Evolutionary conservation across 2,329 filamentous ascomycete genomes (phyloP), one percentile per base, ranked within the genome.

Genomic region (Penicillium crustosum): DNA sequence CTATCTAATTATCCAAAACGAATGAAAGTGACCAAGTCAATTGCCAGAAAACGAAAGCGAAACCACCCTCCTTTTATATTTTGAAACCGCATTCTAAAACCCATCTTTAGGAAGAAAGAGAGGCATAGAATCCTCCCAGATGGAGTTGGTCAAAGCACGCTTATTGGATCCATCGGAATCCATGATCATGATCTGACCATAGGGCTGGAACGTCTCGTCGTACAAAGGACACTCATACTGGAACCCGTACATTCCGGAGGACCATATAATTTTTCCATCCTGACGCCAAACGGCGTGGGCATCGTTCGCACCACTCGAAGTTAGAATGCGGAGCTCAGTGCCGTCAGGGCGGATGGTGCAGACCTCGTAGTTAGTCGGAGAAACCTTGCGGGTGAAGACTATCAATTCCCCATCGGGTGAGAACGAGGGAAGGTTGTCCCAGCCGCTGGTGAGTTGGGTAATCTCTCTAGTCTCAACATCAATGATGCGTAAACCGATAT

Each of bases 171-270:
- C 78, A 66, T 79, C 75, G 6, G 67, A 66, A 56, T 79, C 66
- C 77, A 79, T 79, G n/a, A 75, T 57, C 49, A 77, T 68, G 44
- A 80, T 76, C 68, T 79, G 76, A 0, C 77, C 77, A 44, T 78
- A 79, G 0, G 76, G 78, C 65, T 80, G 75, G 62, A 79, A 80
- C 1, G 77, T 78, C 36, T 77, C 59, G 51, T 79, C 77, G 50
- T 75, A 79, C 1, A 74, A 61, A 0, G 73, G 68, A 12, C 70
- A 68, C 68, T 80, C 78, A 42, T 76, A 73, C 36, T 75, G 69
- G 66, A 79, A 80, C 2, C 77, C 78, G 53, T 74, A 80, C 74
- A 75, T 75, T 5, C 77, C 77, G 10, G 68, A 77, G 7, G 64
- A 72, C 41, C 71, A 81, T 61, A 77, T 59, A 36, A 80, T 79